phyloP scores from a whole-genome alignment of 2,329 filamentous ascomycete genomes.

The Hortaea werneckii region DNA sequence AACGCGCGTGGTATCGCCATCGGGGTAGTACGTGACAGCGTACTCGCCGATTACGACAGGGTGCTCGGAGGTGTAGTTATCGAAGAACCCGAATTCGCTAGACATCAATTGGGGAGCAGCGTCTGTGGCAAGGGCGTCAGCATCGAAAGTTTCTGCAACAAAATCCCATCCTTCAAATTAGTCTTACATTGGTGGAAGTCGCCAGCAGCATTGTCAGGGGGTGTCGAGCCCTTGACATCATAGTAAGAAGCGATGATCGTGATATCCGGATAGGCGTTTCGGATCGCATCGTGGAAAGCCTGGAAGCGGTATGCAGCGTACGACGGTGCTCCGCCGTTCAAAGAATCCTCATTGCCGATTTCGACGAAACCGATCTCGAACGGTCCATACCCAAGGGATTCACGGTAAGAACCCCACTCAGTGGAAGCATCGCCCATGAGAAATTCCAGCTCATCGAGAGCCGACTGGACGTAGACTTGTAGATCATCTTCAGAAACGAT shows the following conservation, averaged over 20 bases:
- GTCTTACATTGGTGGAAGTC: slow-evolving; percentile 22
- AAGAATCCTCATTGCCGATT: slow-evolving; percentile 59
- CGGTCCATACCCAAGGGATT: slow-evolving; percentile 51
- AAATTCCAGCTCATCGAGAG: slow-evolving; percentile 55
- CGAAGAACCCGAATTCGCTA: slow-evolving; percentile 30
- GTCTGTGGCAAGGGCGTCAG: slow-evolving; percentile 2
- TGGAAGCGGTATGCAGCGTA: slow-evolving; percentile 44
- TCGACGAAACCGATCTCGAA: slow-evolving; percentile 53
- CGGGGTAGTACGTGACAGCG: slow-evolving; percentile 41
- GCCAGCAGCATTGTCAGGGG: slow-evolving; percentile 12
- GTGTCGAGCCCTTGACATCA: slow-evolving; percentile 13
- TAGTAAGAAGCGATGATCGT: slow-evolving; percentile 44
- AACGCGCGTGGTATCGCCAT: slow-evolving; percentile 19
- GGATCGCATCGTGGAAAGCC: slow-evolving; percentile 51
- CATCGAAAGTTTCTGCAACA: too few relatives aligned
- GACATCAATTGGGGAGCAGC: slow-evolving; percentile 19
- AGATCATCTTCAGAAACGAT: slow-evolving; percentile 41
- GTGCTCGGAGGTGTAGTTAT: slow-evolving; percentile 34
- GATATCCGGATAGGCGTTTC: slow-evolving; percentile 46
- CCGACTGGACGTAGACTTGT: slow-evolving; percentile 42
- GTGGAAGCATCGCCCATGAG: slow-evolving; percentile 45
- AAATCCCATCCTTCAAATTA: too few relatives aligned
- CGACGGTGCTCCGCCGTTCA: slow-evolving; percentile 33
- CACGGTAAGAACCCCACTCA: slow-evolving; percentile 48
- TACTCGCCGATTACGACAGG: slow-evolving; percentile 39